Evolutionary conservation across 805 yeast genomes (phyloP).

Genomic region (Kodamaea fukazawae): DNA sequence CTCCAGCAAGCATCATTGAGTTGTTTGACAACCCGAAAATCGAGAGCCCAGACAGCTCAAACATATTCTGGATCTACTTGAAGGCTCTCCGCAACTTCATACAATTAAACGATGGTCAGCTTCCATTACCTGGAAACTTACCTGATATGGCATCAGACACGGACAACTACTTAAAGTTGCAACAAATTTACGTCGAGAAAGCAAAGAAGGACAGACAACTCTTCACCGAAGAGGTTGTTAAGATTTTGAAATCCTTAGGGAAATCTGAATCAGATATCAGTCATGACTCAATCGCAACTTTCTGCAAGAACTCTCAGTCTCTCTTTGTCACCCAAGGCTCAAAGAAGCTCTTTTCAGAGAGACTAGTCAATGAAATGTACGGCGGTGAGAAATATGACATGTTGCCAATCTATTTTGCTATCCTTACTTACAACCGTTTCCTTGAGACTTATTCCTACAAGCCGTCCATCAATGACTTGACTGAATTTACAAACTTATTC

Average conservation of each 20-base stretch:
- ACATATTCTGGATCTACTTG: slow-evolving; percentile 60
- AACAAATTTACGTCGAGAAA: slow-evolving; percentile 54
- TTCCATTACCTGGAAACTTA: slow-evolving; percentile 72
- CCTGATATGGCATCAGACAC: slow-evolving; percentile 92
- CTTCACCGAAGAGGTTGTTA: slow-evolving; percentile 35
- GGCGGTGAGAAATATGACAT: slow-evolving; percentile 14
- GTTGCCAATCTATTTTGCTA: slow-evolving; percentile 42
- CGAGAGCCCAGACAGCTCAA: slow-evolving; percentile 17
- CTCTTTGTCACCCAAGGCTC: slow-evolving; percentile 52
- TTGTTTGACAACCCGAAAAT: slow-evolving; percentile 23
- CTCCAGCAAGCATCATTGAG: slow-evolving; percentile 28
- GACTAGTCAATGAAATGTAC: slow-evolving; percentile 14
- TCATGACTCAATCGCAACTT: slow-evolving; percentile 39
- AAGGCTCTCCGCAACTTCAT: slow-evolving; percentile 55
- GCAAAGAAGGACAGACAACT: slow-evolving; percentile 47
- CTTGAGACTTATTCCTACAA: slow-evolving; percentile 11
- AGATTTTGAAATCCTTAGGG: slow-evolving; percentile 25
- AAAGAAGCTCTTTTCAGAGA: slow-evolving; percentile 16
- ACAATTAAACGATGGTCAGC: slow-evolving; percentile 25
- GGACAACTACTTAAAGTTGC: slow-evolving; percentile 54
- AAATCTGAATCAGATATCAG: slow-evolving; percentile 28
- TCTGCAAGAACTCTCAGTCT: slow-evolving; percentile 61
- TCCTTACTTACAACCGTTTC: slow-evolving; percentile 33
- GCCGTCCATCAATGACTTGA: slow-evolving; percentile 23
- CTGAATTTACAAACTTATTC: slow-evolving; percentile 20